These are phyloP conservation scores for Trapa incisa DNA, from an alignment of 345 rosid species.

Conservation along the genomic window DNA sequence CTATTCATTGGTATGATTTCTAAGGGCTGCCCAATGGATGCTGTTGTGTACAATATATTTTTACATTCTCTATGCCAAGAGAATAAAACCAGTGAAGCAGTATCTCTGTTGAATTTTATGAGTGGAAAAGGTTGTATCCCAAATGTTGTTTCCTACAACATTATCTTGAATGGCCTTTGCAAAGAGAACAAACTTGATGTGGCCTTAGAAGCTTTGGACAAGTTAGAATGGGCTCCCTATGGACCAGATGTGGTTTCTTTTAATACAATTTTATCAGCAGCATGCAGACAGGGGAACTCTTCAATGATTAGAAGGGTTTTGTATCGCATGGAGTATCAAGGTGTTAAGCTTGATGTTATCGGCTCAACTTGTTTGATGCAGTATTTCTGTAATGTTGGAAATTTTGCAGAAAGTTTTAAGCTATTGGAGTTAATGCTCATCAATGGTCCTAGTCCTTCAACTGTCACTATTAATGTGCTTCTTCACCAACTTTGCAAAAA, in stretches of 20 bases:
- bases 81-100: constrained; percentile 21
- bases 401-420: constrained; percentile 16
- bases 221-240: constrained; percentile 20
- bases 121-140: constrained; percentile 19
- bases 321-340: constrained; percentile 17
- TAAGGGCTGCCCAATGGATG: constrained; percentile 15
- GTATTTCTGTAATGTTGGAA: constrained; percentile 17
- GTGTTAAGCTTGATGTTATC: constrained; percentile 15
- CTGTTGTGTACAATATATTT: constrained; percentile 21
- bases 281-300: constrained; percentile 21
- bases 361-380: constrained; percentile 21
- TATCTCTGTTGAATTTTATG: constrained; percentile 18
- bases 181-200: constrained; percentile 17
- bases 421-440: constrained; percentile 10
- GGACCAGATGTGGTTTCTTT: constrained; percentile 28
- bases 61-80: constrained; percentile 21
- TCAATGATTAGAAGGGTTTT: constrained; percentile 15
- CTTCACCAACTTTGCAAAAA: constrained; percentile 27
- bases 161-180: constrained; percentile 24
- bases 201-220: constrained; percentile 19
- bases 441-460: constrained; percentile 14
- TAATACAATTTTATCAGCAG: constrained; percentile 21
- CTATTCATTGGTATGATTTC: constrained; percentile 17
- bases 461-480: constrained; percentile 16
- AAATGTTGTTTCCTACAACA: constrained; percentile 24